Evolutionary conservation across 768 basidiomycete genomes (phyloP).

Genomic region (Boletellus sp.): DNA sequence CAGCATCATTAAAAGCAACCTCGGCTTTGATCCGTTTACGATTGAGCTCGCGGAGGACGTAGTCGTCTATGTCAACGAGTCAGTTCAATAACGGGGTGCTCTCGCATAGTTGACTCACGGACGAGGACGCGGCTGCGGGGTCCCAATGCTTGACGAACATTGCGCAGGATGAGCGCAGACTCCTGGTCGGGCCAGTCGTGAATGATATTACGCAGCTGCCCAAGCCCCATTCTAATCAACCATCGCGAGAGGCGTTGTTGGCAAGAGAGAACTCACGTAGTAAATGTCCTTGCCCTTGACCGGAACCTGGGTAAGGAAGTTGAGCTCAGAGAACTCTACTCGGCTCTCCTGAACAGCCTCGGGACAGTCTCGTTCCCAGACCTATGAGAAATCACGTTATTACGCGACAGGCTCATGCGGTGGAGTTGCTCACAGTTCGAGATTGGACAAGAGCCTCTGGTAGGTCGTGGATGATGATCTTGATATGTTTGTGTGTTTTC

Average conservation of each 20-base stretch:
- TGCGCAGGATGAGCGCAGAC: constrained; percentile 18
- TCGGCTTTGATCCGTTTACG: constrained; percentile 14
- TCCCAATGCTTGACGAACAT: constrained; percentile 22
- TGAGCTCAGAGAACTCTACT: constrained; percentile 27
- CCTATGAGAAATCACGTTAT: constrained; percentile 9
- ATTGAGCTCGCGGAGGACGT: constrained; percentile 16
- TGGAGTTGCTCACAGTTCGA: constrained; percentile 6
- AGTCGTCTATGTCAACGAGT: constrained; percentile 18
- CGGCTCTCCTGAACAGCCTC: constrained; percentile 22
- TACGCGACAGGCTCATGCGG: too few relatives aligned
- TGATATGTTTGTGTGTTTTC: constrained; percentile 27
- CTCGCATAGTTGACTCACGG: constrained; percentile 17
- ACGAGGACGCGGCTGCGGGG: constrained; percentile 25
- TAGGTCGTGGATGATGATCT: constrained; percentile 32
- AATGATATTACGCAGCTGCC: constrained; percentile 18
- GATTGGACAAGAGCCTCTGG: constrained; percentile 23
- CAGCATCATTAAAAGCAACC: constrained; percentile 7
- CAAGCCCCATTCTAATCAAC: background rate
- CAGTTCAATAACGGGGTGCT: background rate
- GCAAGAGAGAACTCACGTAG: constrained; percentile 24
- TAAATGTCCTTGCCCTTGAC: constrained; percentile 29
- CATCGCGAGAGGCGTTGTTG: background rate
- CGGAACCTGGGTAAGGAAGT: constrained; percentile 31
- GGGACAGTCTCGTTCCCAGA: constrained; percentile 25
- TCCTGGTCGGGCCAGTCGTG: constrained; percentile 31